These are phyloP conservation scores for Vigna radiata DNA, from an alignment of 306 rosid genomes.

Conservation along the genomic window DNA sequence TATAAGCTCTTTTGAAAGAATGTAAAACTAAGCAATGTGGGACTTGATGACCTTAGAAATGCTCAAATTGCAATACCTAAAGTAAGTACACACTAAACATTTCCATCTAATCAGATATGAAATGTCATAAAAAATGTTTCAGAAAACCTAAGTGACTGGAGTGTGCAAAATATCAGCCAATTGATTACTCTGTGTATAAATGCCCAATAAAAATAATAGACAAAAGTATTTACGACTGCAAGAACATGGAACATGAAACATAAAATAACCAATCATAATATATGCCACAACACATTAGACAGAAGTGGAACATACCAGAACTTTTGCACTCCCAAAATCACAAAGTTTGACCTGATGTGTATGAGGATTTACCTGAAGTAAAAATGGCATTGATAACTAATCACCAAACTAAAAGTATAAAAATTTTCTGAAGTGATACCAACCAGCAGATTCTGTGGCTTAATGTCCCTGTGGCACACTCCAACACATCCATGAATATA, in stretches of 20 bases:
- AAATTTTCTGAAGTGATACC: constrained; percentile 31
- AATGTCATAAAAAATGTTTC: not conserved
- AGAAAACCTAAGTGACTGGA: not conserved
- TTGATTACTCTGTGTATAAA: not conserved
- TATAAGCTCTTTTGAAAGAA: no score
- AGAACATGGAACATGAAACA: not conserved
- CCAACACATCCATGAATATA: constrained; percentile 74
- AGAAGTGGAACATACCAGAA: constrained; percentile 62
- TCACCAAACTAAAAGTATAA: not conserved
- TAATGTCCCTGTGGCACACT: constrained; percentile 74
- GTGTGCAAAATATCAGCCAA: not conserved
- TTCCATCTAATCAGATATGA: not conserved
- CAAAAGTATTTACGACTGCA: not conserved
- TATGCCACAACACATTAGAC: not conserved
- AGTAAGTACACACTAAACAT: not conserved
- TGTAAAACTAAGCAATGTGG: no score
- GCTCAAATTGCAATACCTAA: not conserved
- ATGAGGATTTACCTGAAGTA: constrained; percentile 71
- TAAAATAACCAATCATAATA: not conserved
- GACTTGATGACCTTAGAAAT: no score
- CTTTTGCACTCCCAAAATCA: constrained; percentile 88
- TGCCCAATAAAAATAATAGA: not conserved
- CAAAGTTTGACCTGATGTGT: constrained; percentile 49
- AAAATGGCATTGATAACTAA: constrained; percentile 14
- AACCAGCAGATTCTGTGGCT: constrained; percentile 73